These are phyloP conservation scores for Artemisia tridentata DNA, from an alignment of 129 eudicot species.

Conservation along the genomic window DNA sequence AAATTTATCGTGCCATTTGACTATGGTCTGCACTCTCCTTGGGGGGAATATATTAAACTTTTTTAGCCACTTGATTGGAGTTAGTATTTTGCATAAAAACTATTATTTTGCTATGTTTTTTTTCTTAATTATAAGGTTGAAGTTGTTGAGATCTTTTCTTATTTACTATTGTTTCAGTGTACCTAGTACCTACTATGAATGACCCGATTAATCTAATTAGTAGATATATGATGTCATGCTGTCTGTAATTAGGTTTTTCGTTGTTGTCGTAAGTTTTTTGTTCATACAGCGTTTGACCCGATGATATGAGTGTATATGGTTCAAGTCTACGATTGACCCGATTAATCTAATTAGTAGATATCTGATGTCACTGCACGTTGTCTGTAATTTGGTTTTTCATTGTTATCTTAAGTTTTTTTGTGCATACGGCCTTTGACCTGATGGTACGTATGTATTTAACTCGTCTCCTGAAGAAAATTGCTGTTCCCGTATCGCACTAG, in stretches of 20 bases:
- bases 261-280: background rate
- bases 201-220: background rate
- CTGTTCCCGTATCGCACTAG: no score
- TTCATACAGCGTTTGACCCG: background rate
- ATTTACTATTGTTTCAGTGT: background rate
- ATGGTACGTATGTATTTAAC: background rate
- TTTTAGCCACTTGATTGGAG: background rate
- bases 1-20: conserved; percentile 16
- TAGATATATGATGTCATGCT: background rate
- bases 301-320: background rate
- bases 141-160: background rate
- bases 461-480: background rate
- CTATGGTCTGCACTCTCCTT: conserved; percentile 8
- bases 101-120: background rate
- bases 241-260: background rate
- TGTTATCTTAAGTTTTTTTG: background rate
- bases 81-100: background rate
- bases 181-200: background rate
- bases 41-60: background rate
- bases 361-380: background rate
- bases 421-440: background rate
- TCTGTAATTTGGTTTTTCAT: background rate
- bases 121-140: background rate
- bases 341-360: background rate
- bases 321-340: no score